Evolutionary conservation across 805 yeast genomes (phyloP), one percentile per base, ranked within the genome.

Genomic region (Kuraishia hungarica): DNA sequence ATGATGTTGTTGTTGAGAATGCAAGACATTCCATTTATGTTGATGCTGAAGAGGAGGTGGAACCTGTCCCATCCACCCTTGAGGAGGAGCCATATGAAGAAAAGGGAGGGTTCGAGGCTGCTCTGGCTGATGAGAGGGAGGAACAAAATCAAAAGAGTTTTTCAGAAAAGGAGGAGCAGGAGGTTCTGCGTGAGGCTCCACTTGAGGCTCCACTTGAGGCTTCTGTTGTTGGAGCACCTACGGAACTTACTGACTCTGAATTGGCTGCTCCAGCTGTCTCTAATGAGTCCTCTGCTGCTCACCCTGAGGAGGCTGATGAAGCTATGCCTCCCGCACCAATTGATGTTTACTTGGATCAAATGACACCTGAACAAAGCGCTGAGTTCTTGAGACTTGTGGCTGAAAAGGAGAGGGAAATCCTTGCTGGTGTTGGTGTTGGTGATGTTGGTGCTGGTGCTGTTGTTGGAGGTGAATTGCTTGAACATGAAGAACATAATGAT

Each of bases 311-410:
- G 11, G 35, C n/a, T n/a, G n/a, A n/a, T n/a, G n/a, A n/a, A n/a
- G n/a, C n/a, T n/a, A n/a, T n/a, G n/a, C n/a, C n/a, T n/a, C n/a
- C n/a, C n/a, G 43, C 43, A 35, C 43, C 43, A 13, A 35, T 35
- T 13, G 43, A 35, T 35, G 43, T 50, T 22, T 50, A 21, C 51
- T 8, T 48, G 7, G 51, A 48, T 43, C 61, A 64, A 8, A 55
- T 58, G 26, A 61, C 55, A 15, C 69, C 65, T 26, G 69, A 66
- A 52, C 69, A 15, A 48, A 26, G 20, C 23, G 51, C 19, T 17
- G 48, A 53, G 48, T 28, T 49, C n/a, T 49, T 43, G 28, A 39
- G 23, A 20, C 50, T 53, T 13, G 51, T 50, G 39, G 51, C 51
- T 7, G 43, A 50, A 35, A 50, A 50, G 28, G 56, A 54, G 51